Conservation (phyloP, 768 basidiomycete species). For the Dioszegia aurantiaca region DNA sequence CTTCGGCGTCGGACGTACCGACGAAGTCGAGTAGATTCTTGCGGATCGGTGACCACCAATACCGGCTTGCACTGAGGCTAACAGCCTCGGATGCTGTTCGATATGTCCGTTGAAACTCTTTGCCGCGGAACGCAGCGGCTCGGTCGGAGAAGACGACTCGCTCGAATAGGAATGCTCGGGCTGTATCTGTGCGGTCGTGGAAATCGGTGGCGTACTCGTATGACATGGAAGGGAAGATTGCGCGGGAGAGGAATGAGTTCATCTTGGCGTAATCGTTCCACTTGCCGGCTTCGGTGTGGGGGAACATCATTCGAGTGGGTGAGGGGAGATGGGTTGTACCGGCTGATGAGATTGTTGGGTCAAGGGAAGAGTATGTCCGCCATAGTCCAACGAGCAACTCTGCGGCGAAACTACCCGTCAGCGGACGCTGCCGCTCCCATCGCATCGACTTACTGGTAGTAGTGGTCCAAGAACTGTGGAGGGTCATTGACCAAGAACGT, state of each 20-base stretch:
- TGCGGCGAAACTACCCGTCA: constrained; percentile 64
- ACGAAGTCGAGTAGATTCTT: constrained; percentile 71
- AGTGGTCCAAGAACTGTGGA: constrained; percentile 81
- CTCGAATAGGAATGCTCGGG: constrained; percentile 71
- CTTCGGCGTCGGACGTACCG: constrained; percentile 54
- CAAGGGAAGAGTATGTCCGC: constrained; percentile 82
- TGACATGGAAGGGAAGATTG: constrained; percentile 72
- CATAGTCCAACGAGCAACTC: constrained; percentile 90
- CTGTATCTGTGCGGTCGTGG: constrained; percentile 70
- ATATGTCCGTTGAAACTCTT: constrained; percentile 66
- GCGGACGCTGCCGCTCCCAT: not conserved
- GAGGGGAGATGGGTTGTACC: constrained; percentile 73
- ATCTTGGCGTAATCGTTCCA: constrained; percentile 90
- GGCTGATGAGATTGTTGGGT: constrained; percentile 63
- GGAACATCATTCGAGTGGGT: constrained; percentile 71
- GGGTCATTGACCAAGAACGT: constrained; percentile 82
- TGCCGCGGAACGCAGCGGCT: constrained; percentile 73
- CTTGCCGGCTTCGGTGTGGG: constrained; percentile 67
- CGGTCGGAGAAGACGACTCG: constrained; percentile 86
- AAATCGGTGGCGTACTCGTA: constrained; percentile 83
- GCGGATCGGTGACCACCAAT: constrained; percentile 79
- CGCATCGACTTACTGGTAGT: constrained; percentile 63
- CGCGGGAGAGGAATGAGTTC: constrained; percentile 82
- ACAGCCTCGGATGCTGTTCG: constrained; percentile 75
- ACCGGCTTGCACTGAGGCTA: constrained; percentile 65